Evolutionary conservation across 2,329 filamentous ascomycete genomes (phyloP).

Genomic region (Fusarium mangiferae): DNA sequence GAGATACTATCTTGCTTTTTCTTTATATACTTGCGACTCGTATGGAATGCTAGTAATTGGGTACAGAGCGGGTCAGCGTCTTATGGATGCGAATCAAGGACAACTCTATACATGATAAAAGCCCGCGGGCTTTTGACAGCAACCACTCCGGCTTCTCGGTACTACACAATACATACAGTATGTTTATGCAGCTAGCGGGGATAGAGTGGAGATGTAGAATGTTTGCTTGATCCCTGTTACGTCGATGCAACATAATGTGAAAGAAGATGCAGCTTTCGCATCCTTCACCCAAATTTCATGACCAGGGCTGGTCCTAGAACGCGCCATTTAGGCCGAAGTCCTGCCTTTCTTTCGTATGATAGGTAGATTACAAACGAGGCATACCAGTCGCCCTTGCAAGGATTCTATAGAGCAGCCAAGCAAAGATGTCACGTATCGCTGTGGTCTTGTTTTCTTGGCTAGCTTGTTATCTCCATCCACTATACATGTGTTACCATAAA

Average conservation of each 20-base stretch:
- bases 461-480: background rate
- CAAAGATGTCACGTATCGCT: background rate
- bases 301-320: constrained; percentile 1
- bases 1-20: background rate
- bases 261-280: background rate
- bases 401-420: background rate
- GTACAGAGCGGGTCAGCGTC: background rate
- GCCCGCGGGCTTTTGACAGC: background rate
- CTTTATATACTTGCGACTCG: background rate
- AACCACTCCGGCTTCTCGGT: background rate
- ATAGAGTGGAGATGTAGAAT: constrained; percentile 7
- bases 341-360: background rate
- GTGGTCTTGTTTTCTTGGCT: background rate
- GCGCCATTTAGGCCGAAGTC: background rate
- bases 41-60: background rate
- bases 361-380: too few relatives aligned
- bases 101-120: background rate
- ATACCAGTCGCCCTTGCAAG: background rate
- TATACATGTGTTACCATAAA: background rate
- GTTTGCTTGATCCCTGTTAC: constrained; percentile 3
- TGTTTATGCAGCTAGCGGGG: background rate
- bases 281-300: background rate
- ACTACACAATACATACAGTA: background rate
- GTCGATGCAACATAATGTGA: background rate
- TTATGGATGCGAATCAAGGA: background rate